These are phyloP conservation scores for Mycena epipterygia DNA, from an alignment of 768 basidiomycete genomes.

Conservation along the genomic window DNA sequence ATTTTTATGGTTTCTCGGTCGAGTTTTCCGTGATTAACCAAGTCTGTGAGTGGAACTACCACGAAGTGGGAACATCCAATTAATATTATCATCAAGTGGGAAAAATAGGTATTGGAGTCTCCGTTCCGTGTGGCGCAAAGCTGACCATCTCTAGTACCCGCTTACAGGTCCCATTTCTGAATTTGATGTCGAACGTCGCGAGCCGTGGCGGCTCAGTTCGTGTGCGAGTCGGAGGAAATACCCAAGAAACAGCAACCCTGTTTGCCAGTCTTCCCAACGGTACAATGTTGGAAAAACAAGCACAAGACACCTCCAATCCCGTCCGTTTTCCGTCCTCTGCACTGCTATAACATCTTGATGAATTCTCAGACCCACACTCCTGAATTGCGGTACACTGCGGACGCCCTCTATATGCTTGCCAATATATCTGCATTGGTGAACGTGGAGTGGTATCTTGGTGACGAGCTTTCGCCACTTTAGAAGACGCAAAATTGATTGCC, in stretches of 20 bases:
- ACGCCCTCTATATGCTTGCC: constrained; percentile 75
- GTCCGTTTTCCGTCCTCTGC: constrained; percentile 44
- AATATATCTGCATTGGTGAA: constrained; percentile 74
- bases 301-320: constrained; percentile 50
- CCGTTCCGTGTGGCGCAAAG: no score
- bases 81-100: constrained; percentile 56
- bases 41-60: constrained; percentile 47
- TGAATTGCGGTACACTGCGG: constrained; percentile 71
- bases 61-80: neutral
- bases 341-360: neutral
- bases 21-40: constrained; percentile 60
- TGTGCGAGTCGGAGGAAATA: constrained; percentile 77
- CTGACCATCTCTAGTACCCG: constrained; percentile 66
- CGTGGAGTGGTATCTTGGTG: constrained; percentile 76
- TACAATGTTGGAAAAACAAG: constrained; percentile 65
- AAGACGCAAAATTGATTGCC: neutral
- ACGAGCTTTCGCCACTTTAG: constrained; percentile 2
- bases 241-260: constrained; percentile 67
- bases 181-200: constrained; percentile 73
- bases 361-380: constrained; percentile 74
- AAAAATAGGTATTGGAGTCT: no score
- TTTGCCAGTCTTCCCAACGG: constrained; percentile 54
- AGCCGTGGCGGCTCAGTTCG: constrained; percentile 68
- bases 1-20: constrained; percentile 58
- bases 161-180: constrained; percentile 71